Evolutionary conservation across 345 rosid genomes (phyloP), one percentile per base, ranked within the genome.

Genomic region (Aquilaria sinensis): DNA sequence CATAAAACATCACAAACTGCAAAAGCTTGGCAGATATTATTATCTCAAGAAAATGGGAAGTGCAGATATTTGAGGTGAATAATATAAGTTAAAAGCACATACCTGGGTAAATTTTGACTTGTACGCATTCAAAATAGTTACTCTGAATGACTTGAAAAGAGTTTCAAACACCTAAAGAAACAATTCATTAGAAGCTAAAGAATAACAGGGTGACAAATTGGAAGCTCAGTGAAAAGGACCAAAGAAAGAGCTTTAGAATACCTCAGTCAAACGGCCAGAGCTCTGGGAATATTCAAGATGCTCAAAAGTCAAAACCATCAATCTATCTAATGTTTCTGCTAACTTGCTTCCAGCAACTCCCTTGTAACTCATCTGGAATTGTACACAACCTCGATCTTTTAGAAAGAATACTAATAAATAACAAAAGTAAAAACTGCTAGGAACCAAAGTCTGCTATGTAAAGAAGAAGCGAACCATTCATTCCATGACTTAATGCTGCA

Each of bases 41-140:
- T 64, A 45, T 33, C 55, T 66, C 34, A 62, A 60, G 13, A 0
- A 43, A 45, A 31, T 14, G 58, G 47, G n/a, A 2, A 53, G 46
- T 2, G 10, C 47, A 51, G 10, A 48, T 50, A 60, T 46, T 45
- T 56, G 47, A 47, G 61, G 49, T 5, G 9, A 31, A 56, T 50
- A 54, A 30, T 47, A 65, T 15, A 30, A 33, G 41, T 59, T 47
- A 14, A 34, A 47, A 9, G 32, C 47, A 50, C 34, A 49, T 71
- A 93, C 98, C 97, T 93, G 98, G 13, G 93, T 59, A 66, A 93
- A 81, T 70, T 93, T 93, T 53, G 94, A 87, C 81, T 86, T 89
- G 81, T 87, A 81, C 2, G 91, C 83, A 65, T 67, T 78, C 57
- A 93, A 65, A 51, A 89, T 70, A 41, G 80, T 84, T 51, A 71